Percentiles rank a stretch among this genome's conserved stretches.
Conservation (phyloP, 1,139 yeast genomes). For the Zygosaccharomyces pseudobailii region DNA sequence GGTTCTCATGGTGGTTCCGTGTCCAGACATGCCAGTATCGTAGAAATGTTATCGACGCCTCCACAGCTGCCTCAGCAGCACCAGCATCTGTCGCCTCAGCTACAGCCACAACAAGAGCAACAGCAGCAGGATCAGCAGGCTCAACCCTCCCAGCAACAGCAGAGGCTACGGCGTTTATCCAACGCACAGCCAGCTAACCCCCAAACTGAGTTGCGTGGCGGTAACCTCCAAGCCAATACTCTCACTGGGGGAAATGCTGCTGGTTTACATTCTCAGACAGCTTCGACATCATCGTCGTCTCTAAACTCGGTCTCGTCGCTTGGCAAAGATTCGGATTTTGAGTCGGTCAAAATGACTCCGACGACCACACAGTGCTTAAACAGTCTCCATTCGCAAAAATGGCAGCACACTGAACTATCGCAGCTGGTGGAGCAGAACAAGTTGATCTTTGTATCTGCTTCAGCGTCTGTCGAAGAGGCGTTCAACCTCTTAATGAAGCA, state of each 20-base stretch:
- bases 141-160: conserved; percentile 13
- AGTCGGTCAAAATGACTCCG: conserved; percentile 16
- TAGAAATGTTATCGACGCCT: conserved; percentile 70
- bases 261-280: not conserved
- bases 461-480: conserved; percentile 76
- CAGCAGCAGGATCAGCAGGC: conserved; percentile 19
- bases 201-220: conserved; percentile 2
- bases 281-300: conserved; percentile 10
- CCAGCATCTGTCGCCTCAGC: conserved; percentile 32
- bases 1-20: conserved; percentile 6
- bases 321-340: conserved; percentile 1
- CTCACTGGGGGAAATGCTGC: conserved; percentile 4
- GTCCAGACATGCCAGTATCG: conserved; percentile 61
- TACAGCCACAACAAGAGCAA: conserved; percentile 24
- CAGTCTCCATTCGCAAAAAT: conserved; percentile 39
- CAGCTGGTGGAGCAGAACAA: conserved; percentile 78
- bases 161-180: conserved; percentile 2
- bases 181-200: conserved; percentile 3
- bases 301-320: conserved; percentile 3
- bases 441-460: conserved; percentile 59
- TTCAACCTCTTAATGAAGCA: conserved; percentile 69
- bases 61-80: conserved; percentile 47
- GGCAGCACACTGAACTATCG: conserved; percentile 67
- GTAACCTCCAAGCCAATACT: conserved; percentile 2
- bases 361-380: conserved; percentile 24